phyloP scores from a whole-genome alignment of 2,329 filamentous ascomycete genomes.

The Alternaria sp. region DNA sequence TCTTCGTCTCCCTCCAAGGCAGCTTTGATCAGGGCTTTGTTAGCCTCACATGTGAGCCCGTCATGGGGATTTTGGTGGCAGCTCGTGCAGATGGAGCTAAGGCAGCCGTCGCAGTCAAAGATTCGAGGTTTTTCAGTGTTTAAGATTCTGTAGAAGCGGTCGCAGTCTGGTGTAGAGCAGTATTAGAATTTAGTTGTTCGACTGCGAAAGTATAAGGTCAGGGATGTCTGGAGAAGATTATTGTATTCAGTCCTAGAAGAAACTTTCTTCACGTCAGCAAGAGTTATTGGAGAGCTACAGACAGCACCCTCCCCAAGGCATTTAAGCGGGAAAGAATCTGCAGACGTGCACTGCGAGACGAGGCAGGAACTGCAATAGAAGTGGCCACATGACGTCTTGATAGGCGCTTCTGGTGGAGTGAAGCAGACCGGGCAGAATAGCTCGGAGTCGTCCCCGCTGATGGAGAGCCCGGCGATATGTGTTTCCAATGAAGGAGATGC shows the following conservation, averaged over 20 bases:
- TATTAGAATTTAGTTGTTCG: conserved; percentile 4
- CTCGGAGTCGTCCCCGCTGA: conserved; percentile 11
- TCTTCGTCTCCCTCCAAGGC: conserved; percentile 1
- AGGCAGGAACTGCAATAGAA: conserved; percentile 4
- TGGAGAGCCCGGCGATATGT: conserved; percentile 8
- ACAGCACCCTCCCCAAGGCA: background rate
- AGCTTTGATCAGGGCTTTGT: conserved; percentile 6
- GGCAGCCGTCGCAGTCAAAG: conserved; percentile 6
- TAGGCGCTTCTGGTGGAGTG: conserved; percentile 7
- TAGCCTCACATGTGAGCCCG: background rate
- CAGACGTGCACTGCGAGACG: background rate
- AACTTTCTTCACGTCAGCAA: background rate
- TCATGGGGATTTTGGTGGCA: conserved; percentile 4
- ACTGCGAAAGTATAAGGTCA: conserved; percentile 5
- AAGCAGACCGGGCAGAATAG: conserved; percentile 10
- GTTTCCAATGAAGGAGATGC: conserved; percentile 6
- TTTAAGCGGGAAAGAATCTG: background rate
- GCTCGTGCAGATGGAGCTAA: conserved; percentile 1
- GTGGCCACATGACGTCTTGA: conserved; percentile 4
- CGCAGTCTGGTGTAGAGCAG: conserved; percentile 7
- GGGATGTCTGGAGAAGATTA: background rate
- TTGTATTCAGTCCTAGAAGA: conserved; percentile 4
- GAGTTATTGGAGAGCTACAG: background rate
- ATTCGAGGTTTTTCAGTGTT: background rate
- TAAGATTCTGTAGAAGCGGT: conserved; percentile 7